These are phyloP conservation scores for Fragosphaeria purpurea DNA, from an alignment of 2,329 filamentous ascomycete species.

Conservation along the genomic window DNA sequence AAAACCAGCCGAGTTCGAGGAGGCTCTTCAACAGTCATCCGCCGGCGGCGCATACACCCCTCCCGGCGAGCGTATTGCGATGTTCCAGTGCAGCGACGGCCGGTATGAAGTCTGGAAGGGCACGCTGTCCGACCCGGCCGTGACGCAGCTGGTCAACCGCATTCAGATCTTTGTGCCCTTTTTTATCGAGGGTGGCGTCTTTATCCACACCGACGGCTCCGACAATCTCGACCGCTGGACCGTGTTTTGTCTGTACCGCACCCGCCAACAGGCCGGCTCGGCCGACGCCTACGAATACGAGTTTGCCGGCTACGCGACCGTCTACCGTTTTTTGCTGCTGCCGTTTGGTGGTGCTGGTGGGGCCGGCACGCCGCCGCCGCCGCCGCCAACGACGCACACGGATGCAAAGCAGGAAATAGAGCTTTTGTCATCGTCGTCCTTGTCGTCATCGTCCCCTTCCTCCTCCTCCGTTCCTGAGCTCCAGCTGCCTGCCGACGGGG, in stretches of 20 bases:
- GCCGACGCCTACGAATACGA: conserved; percentile 53
- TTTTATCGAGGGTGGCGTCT: conserved; percentile 87
- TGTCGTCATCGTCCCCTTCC: too few species aligned
- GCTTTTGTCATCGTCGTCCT: conserved; percentile 9
- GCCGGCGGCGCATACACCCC: conserved; percentile 46
- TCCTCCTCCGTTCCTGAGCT: conserved; percentile 20
- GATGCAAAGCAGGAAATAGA: background rate
- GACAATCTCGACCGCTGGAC: conserved; percentile 77
- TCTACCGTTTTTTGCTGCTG: conserved; percentile 80
- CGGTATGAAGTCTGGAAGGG: conserved; percentile 80
- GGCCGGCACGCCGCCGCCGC: conserved; percentile 31
- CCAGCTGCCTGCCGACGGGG: conserved; percentile 21
- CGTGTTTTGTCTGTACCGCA: conserved; percentile 69
- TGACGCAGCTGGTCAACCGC: conserved; percentile 64
- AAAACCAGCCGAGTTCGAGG: conserved; percentile 51
- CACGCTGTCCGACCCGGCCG: conserved; percentile 56
- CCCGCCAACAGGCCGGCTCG: conserved; percentile 33
- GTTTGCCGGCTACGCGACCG: conserved; percentile 81
- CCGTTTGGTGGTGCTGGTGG: conserved; percentile 27
- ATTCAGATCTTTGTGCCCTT: conserved; percentile 76
- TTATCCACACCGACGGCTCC: conserved; percentile 52
- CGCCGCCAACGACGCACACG: conserved; percentile 6
- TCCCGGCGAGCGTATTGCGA: conserved; percentile 61
- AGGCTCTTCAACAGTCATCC: conserved; percentile 37
- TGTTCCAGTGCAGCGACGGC: conserved; percentile 48